Evolutionary conservation across 75 land plant genomes (phyloP), one percentile per base, ranked within the genome.

Genomic region (Pinus tabuliformis): DNA sequence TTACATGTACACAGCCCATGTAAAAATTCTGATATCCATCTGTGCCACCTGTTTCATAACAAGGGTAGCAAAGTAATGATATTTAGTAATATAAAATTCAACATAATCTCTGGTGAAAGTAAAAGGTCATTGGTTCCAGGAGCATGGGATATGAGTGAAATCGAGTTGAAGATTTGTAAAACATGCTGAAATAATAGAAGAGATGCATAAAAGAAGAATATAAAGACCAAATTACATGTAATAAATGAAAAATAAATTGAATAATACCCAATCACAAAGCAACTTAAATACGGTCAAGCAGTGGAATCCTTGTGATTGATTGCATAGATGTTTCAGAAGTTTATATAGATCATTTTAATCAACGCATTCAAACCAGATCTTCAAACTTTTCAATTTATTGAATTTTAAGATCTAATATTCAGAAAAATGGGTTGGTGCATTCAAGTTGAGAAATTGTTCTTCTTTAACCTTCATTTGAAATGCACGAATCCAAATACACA

Each of bases 1-100:
- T 86, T 62, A 95, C 95, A 72, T 93, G 90, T 5, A 93, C 98
- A 37, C 78, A 76, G 60, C 91, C 96, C 83, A 86, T 89, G 70
- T 83, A 90, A 16, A 86, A 80, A 76, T 92, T 81, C 70, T 77
- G 66, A 62, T 81, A 87, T 33, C 79, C 73, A 0, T 89, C 87
- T 72, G 84, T 83, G 73, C 86, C 64, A 6, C 98, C 97, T 94
- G 85, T 72, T 56, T 56, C 56, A 72, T 56, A 39, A 68, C 37
- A n/a, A 68, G 11, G 49, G 45, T 11, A 68, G 49, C 21, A 33
- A 68, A 68, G 71, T 16, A 37, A 68, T 9, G 3, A 17, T 68
- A 68, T 33, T 68, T 36, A 39, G 6, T 39, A 11, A 68, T 16
- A 68, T 6, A 42, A 68, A 37, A 37, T 66, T 8, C 49, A 39